Evolutionary conservation across 2,329 filamentous ascomycete species (phyloP).

Genomic region (Fusarium subtropicale): DNA sequence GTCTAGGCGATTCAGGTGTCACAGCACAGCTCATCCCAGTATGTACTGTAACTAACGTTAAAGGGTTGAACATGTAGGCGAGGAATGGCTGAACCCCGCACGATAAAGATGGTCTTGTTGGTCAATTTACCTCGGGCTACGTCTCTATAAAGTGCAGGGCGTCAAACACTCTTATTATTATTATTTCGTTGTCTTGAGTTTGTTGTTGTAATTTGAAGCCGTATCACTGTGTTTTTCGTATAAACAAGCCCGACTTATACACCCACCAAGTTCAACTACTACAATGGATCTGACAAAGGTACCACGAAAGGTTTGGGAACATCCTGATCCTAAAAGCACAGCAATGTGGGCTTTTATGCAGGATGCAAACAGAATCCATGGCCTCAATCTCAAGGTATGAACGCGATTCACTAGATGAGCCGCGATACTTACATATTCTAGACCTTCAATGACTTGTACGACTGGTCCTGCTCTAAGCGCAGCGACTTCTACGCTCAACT

Average conservation of each 20-base stretch:
- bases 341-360: constrained; percentile 76
- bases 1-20: constrained; percentile 1
- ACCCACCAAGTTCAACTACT: neutral
- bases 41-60: neutral
- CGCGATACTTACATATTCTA: constrained; percentile 47
- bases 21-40: constrained; percentile 5
- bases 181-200: neutral
- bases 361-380: constrained; percentile 68
- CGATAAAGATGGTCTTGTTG: constrained; percentile 12
- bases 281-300: constrained; percentile 51
- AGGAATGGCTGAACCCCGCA: constrained; percentile 40
- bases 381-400: constrained; percentile 67
- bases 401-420: accelerated
- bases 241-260: neutral
- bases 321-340: constrained; percentile 70
- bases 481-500: constrained; percentile 73
- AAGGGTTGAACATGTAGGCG: constrained; percentile 1
- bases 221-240: neutral
- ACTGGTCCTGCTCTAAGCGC: constrained; percentile 73
- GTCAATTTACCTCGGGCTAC: constrained; percentile 33
- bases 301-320: constrained; percentile 76
- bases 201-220: neutral
- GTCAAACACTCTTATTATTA: neutral
- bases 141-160: constrained; percentile 9
- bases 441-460: constrained; percentile 76